These are phyloP conservation scores for Cordyceps militaris DNA, from an alignment of 2,329 filamentous ascomycete genomes.

Conservation along the genomic window DNA sequence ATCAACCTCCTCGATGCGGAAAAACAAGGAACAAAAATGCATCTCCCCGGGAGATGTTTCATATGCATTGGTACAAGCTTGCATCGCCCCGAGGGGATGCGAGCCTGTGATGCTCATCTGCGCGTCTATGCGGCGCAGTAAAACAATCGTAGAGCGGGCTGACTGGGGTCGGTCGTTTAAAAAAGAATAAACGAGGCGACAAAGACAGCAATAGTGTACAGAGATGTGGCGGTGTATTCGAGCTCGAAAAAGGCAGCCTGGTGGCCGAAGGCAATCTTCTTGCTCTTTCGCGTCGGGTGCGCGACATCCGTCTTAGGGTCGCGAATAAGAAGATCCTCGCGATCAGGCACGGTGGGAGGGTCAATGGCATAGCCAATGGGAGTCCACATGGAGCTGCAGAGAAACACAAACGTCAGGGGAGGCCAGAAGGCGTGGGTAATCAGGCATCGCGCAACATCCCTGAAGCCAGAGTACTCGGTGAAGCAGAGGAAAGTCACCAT, in stretches of 20 bases:
- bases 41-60: background rate
- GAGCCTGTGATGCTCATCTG: background rate
- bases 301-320: constrained; percentile 50
- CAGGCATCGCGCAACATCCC: constrained; percentile 41
- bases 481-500: constrained; percentile 46
- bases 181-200: constrained; percentile 31
- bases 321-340: constrained; percentile 48
- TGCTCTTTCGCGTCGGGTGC: constrained; percentile 42
- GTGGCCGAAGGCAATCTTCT: constrained; percentile 47
- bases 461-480: constrained; percentile 28
- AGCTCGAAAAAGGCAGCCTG: constrained; percentile 50
- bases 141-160: background rate
- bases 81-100: background rate
- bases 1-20: background rate
- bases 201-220: constrained; percentile 44
- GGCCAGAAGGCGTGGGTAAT: constrained; percentile 58
- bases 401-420: constrained; percentile 49
- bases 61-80: background rate
- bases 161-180: background rate
- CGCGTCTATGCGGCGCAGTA: background rate
- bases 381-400: constrained; percentile 48
- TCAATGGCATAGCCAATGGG: constrained; percentile 55
- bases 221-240: constrained; percentile 44
- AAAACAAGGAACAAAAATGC: background rate
- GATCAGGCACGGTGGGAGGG: constrained; percentile 50